Percentiles rank a stretch among this genome's conserved stretches.
These are phyloP conservation scores for Beauveria scarabaeidicola DNA, from an alignment of 2,329 filamentous ascomycete genomes.

Conservation along the genomic window DNA sequence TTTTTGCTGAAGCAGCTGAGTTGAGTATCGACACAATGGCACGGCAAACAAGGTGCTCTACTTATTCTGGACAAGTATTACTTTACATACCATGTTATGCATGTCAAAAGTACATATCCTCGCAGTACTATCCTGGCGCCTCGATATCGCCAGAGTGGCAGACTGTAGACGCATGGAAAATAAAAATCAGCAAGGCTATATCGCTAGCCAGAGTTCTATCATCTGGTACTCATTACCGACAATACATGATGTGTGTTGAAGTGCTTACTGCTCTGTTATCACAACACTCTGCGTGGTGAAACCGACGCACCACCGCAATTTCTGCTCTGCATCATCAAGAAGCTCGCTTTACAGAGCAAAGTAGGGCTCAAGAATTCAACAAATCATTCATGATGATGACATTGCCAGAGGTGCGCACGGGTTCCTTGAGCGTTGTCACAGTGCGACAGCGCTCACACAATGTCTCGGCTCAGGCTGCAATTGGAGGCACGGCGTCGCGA, in stretches of 20 bases:
- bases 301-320: not conserved
- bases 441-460: not conserved
- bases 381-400: not conserved
- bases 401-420: not conserved
- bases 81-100: not conserved
- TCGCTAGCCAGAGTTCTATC: too few relatives aligned
- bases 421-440: too few relatives aligned
- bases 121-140: too few relatives aligned
- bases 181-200: too few relatives aligned
- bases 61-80: not conserved
- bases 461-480: not conserved
- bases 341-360: too few relatives aligned
- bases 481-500: slow-evolving; percentile 2
- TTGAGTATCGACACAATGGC: not conserved
- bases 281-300: too few relatives aligned
- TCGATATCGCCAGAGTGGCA: too few relatives aligned
- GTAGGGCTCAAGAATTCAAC: not conserved
- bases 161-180: too few relatives aligned
- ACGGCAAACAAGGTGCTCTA: not conserved
- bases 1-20: slow-evolving; percentile 9
- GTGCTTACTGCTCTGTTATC: too few relatives aligned
- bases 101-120: not conserved
- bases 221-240: too few relatives aligned
- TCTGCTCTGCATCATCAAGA: not conserved
- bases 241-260: too few relatives aligned